phyloP scores from a whole-genome alignment of 768 basidiomycete genomes.

The Amanita polypyramis region DNA sequence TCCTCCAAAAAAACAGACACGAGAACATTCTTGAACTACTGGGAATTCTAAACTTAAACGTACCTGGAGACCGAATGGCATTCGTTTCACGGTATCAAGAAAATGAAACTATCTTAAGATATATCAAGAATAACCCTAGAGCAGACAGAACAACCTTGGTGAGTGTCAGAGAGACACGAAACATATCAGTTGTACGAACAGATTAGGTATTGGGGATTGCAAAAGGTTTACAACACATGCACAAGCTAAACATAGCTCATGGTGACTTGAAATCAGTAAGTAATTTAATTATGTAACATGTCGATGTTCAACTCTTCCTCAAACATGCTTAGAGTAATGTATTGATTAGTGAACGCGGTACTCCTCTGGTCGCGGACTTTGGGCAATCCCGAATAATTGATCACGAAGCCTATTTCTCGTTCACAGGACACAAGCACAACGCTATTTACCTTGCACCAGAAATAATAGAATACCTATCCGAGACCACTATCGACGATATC shows the following conservation, averaged over 20 bases:
- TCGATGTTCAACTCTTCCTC: not conserved
- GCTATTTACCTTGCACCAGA: not conserved
- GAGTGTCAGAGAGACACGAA: not conserved
- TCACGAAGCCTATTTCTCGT: not conserved
- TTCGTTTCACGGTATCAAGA: not conserved
- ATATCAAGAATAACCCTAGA: not conserved
- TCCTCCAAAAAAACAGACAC: not conserved
- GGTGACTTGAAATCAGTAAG: conserved; percentile 4
- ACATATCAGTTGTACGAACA: not conserved
- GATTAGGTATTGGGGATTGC: not conserved
- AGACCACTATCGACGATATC: too few species aligned
- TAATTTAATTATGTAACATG: not conserved
- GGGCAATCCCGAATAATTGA: not conserved
- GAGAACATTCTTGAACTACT: not conserved
- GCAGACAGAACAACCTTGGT: not conserved
- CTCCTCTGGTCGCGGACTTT: not conserved
- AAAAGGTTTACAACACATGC: not conserved
- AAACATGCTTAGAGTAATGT: not conserved
- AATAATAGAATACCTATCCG: not conserved
- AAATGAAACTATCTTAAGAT: not conserved
- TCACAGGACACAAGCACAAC: not conserved
- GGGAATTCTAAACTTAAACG: not conserved
- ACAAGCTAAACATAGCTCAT: not conserved
- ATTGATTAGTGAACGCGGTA: not conserved
- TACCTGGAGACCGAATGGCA: not conserved